A percentile compares a stretch with the other conserved stretches of the same genome.
These are phyloP conservation scores for Solanum hybrid DNA, from an alignment of 305 asterid species.

Conservation along the genomic window DNA sequence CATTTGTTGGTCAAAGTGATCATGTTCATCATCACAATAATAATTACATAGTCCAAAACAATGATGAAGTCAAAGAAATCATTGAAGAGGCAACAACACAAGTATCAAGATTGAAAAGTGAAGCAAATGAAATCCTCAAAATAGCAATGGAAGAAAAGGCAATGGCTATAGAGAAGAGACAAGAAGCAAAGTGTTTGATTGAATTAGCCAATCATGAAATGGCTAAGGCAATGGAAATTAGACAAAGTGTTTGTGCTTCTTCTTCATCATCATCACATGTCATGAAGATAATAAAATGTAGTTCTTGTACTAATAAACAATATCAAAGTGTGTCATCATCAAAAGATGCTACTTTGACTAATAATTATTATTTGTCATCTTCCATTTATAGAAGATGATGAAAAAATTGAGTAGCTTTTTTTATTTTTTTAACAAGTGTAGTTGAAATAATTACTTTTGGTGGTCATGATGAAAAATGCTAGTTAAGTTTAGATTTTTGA, in stretches of 20 bases:
- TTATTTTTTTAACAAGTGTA: background rate
- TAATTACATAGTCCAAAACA: background rate
- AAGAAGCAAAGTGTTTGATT: constrained; percentile 21
- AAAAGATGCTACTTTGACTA: background rate
- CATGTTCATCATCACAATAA: background rate
- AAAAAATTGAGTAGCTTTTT: background rate
- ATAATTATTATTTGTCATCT: constrained; percentile 10
- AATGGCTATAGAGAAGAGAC: constrained; percentile 23
- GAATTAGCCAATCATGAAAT: constrained; percentile 30
- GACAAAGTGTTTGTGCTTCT: constrained; percentile 4
- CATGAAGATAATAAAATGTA: constrained; percentile 17
- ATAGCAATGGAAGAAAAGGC: constrained; percentile 22
- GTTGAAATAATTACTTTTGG: background rate
- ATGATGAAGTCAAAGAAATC: background rate
- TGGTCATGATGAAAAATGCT: background rate
- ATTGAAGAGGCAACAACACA: constrained; percentile 2
- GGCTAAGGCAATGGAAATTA: constrained; percentile 22
- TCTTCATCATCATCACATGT: background rate
- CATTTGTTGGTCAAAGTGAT: background rate
- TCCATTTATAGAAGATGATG: constrained; percentile 5
- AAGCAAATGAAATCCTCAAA: constrained; percentile 18
- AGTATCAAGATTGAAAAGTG: constrained; percentile 17
- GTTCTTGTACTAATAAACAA: constrained; percentile 14
- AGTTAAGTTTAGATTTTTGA: background rate
- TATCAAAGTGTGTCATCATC: constrained; percentile 12